Conservation (phyloP, 768 basidiomycete genomes). For the Chalciporus piperatus region DNA sequence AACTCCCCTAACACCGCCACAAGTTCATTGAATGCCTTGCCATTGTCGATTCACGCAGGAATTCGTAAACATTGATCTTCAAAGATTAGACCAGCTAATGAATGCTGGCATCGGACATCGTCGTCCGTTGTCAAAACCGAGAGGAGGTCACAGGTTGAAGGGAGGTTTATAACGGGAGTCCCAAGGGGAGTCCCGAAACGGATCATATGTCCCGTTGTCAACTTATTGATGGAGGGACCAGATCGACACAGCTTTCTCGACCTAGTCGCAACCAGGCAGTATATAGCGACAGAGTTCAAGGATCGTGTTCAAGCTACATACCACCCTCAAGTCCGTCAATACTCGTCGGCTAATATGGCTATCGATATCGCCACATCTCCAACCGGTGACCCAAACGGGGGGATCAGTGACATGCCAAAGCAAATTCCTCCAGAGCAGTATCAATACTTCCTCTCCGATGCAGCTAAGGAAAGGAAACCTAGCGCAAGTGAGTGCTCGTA, state of each 20-base stretch:
- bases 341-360: constrained; percentile 7
- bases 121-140: too few species aligned
- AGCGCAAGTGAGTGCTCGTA: constrained; percentile 51
- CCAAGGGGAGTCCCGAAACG: too few species aligned
- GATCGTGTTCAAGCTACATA: background rate
- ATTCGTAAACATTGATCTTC: too few species aligned
- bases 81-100: too few species aligned
- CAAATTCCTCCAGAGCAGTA: constrained; percentile 56
- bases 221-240: too few species aligned
- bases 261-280: background rate
- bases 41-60: too few species aligned
- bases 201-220: background rate
- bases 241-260: too few species aligned
- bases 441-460: constrained; percentile 54
- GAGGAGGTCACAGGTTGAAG: too few species aligned
- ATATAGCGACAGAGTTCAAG: background rate
- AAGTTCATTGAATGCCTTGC: too few species aligned
- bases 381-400: background rate
- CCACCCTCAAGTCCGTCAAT: background rate
- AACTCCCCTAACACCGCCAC: too few species aligned
- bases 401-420: background rate
- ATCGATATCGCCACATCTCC: background rate
- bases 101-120: too few species aligned
- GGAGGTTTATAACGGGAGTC: too few species aligned
- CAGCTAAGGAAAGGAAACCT: constrained; percentile 59